phyloP scores from a whole-genome alignment of 2,329 filamentous ascomycete species.

The Emmonsiellopsis sp. region DNA sequence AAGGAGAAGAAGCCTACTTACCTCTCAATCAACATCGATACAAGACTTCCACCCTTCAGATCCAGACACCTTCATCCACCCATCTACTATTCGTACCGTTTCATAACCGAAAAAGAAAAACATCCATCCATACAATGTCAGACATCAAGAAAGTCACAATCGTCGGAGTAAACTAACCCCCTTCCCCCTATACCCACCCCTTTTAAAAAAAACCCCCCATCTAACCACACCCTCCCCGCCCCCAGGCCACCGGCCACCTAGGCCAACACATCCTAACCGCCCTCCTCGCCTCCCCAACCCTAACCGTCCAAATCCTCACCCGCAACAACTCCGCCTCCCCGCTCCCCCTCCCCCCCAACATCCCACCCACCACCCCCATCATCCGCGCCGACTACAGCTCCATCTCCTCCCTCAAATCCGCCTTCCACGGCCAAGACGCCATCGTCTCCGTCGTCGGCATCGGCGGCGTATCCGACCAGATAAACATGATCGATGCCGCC shows the following conservation, averaged over 20 bases:
- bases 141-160: conserved; percentile 6
- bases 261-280: conserved; percentile 17
- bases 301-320: conserved; percentile 13
- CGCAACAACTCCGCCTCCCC: conserved; percentile 7
- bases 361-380: conserved; percentile 4
- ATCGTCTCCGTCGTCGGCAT: conserved; percentile 12
- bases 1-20: too few species aligned
- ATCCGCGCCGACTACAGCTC: conserved; percentile 13
- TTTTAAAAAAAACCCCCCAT: background rate
- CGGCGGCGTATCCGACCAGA: background rate
- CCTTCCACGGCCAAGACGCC: conserved; percentile 13
- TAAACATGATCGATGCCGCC: conserved; percentile 3
- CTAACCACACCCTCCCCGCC: background rate
- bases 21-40: too few species aligned
- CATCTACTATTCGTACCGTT: background rate
- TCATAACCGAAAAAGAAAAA: background rate
- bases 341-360: background rate
- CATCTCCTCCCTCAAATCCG: conserved; percentile 10
- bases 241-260: background rate
- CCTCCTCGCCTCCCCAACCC: conserved; percentile 15
- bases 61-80: too few species aligned
- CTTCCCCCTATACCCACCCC: background rate
- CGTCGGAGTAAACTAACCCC: conserved; percentile 3
- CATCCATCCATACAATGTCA: background rate
- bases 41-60: too few species aligned